A percentile compares a stretch with the other conserved stretches of the same genome.
phyloP scores from a whole-genome alignment of 2,329 filamentous ascomycete species.

The Neopestalotiopsis sp. region DNA sequence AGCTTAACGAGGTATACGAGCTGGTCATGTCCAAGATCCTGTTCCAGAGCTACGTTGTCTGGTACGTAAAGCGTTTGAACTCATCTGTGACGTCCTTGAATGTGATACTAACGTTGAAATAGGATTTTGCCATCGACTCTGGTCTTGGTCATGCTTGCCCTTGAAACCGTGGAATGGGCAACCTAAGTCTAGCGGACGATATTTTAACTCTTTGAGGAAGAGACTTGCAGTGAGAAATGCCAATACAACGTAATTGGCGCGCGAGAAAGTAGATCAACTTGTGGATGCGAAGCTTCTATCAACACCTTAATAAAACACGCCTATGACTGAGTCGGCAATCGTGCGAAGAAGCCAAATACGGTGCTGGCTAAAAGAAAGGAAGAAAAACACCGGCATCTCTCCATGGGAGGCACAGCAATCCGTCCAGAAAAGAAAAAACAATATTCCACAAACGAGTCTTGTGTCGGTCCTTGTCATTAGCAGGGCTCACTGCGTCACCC shows the following conservation, averaged over 20 bases:
- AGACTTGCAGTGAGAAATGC: not conserved
- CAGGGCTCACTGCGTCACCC: too few relatives aligned
- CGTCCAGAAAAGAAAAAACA: too few relatives aligned
- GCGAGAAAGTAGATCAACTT: not conserved
- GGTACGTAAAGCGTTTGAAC: constrained; percentile 58
- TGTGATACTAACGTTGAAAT: constrained; percentile 31
- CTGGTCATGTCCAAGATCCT: constrained; percentile 90
- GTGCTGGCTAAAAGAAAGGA: too few relatives aligned
- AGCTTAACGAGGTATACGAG: constrained; percentile 97
- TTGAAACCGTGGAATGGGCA: constrained; percentile 94
- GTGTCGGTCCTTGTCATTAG: too few relatives aligned
- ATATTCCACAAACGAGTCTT: too few relatives aligned
- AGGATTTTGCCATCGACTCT: constrained; percentile 95
- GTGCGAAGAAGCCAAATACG: too few relatives aligned
- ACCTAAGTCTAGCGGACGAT: constrained; percentile 8
- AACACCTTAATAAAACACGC: not conserved
- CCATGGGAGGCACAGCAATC: too few relatives aligned
- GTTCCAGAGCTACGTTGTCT: constrained; percentile 96
- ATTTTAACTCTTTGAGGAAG: not conserved
- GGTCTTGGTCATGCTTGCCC: constrained; percentile 84
- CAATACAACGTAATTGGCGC: not conserved
- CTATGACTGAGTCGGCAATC: not conserved
- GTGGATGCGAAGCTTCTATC: not conserved
- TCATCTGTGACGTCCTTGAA: not conserved
- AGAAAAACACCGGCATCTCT: too few relatives aligned